phyloP scores from a whole-genome alignment of 768 basidiomycete species.

The Porphyrellus cyaneotinctus region DNA sequence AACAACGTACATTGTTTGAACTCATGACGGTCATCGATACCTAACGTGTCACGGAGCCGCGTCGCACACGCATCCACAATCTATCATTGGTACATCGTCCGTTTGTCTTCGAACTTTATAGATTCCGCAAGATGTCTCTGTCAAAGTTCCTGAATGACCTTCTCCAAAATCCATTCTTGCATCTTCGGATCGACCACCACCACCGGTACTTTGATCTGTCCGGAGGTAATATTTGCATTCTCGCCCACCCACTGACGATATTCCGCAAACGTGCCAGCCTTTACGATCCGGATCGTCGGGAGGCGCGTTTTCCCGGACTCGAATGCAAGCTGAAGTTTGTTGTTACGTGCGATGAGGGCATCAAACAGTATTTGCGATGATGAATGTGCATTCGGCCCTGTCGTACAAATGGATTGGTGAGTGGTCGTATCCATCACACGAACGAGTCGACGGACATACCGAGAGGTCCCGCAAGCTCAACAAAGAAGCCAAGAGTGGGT shows the following conservation, averaged over 20 bases:
- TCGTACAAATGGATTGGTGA: not conserved
- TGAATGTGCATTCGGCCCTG: constrained; percentile 1
- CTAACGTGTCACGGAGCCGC: no score
- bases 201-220: not conserved
- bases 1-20: no score
- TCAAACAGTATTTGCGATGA: constrained; percentile 8
- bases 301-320: not conserved
- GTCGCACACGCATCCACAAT: no score
- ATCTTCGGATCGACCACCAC: not conserved
- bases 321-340: not conserved
- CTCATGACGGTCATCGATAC: no score
- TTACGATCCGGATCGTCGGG: not conserved
- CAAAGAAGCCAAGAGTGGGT: constrained; percentile 10
- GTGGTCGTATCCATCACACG: not conserved
- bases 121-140: no score
- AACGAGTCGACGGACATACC: constrained; percentile 1
- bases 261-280: constrained; percentile 14
- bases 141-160: not conserved
- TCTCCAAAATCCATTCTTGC: not conserved
- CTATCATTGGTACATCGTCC: no score
- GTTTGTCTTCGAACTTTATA: no score
- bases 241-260: constrained; percentile 11
- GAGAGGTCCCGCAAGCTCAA: constrained; percentile 5
- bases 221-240: not conserved
- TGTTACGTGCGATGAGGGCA: not conserved